Conservation (phyloP, 192 early-diverging fungal genomes). For the Lunasporangiospora selenospora region DNA sequence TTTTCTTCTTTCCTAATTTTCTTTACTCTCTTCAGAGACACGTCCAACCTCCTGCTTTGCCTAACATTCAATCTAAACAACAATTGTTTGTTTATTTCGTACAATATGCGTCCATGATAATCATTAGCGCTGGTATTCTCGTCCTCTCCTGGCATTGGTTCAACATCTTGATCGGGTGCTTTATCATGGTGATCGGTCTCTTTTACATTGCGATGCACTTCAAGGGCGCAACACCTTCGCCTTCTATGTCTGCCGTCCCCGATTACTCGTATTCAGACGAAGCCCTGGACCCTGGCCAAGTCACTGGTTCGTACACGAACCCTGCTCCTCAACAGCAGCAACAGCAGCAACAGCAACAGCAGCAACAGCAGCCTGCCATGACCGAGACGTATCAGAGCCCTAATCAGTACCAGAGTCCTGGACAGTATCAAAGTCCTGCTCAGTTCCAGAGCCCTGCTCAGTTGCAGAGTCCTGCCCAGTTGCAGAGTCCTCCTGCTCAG, state of each 20-base stretch:
- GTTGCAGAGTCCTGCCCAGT: neutral
- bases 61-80: no score
- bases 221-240: constrained; percentile 25
- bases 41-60: no score
- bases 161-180: constrained; percentile 31
- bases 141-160: constrained; percentile 30
- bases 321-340: neutral
- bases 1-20: neutral
- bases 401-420: neutral
- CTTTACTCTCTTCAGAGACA: no score
- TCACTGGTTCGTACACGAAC: constrained; percentile 1
- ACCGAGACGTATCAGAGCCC: neutral
- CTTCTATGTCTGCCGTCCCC: constrained; percentile 34
- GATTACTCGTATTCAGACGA: neutral
- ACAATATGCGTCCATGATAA: no score
- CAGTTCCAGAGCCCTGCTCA: neutral
- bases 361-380: neutral
- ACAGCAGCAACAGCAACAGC: neutral
- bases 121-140: constrained; percentile 15
- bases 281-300: neutral
- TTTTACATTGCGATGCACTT: constrained; percentile 34
- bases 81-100: no score
- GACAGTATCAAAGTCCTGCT: neutral
- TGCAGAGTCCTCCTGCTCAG: no score
- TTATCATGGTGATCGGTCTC: constrained; percentile 30